Base-by-base conservation (phyloP, 2,329 filamentous ascomycete genomes). In the Aureobasidium sp. region DNA sequence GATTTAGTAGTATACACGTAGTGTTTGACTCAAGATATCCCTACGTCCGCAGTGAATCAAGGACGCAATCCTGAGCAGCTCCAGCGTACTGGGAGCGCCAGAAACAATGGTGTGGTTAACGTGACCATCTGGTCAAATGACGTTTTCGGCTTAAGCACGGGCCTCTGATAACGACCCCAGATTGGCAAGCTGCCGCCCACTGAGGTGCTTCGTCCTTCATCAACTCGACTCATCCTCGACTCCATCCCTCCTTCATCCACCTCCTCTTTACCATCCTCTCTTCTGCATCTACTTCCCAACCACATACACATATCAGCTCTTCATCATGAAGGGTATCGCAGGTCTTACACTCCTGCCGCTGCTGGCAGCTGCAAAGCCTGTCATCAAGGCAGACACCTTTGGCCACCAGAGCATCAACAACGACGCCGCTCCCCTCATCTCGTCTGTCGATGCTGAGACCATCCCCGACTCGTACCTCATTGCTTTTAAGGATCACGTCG, bases 401-500 rank as follows among this genome's bases (percentile, higher is more conserved):
- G 83, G 81, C 75, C 82, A 87, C 68, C 88, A 88, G 75, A 91
- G 91, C 72, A 89, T 96, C 75, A 89, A 96, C 79, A 86, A 88
- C 71, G 89, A 87, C 67, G 87, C 88, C 63, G 94, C 93, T 70
- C 93, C 94, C 71, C 81, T 97, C 69, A 81, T 97, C 72, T 92
- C 91, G 65, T 88, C 92, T 32, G 77, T 85, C 65, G 88, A 90
- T 72, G 84, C 91, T 64, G 85, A 95, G 74, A 83, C 89, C 74
- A 87, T 99, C 64, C 89, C 91, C 66, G 89, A 96, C 81, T 91
- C 89, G 64, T 99, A 99, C 82, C 97, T 99, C 76, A 83, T 99
- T 79, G 92, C 96, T 77, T 97, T 99, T 85, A 99, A 99, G 87
- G 90, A 96, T 77, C 90, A 97, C 76, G 90, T 99, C 68, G 84